Evolutionary conservation across 306 rosid genomes (phyloP).

Genomic region (Pyrus communis): DNA sequence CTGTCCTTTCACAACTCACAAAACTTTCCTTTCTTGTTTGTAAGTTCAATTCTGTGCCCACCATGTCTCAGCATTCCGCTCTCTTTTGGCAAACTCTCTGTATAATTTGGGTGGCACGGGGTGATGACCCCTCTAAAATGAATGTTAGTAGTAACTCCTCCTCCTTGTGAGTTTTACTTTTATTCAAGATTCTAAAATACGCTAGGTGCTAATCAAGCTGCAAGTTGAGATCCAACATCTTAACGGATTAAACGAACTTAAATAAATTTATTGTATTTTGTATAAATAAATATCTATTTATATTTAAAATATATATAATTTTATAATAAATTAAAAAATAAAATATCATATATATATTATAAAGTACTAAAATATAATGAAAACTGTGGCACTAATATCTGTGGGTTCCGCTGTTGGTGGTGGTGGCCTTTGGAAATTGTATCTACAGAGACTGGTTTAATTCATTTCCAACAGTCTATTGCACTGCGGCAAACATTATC

Average conservation of each 20-base stretch:
- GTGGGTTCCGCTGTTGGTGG: not conserved
- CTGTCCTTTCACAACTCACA: not conserved
- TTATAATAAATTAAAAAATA: no score
- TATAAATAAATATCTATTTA: no score
- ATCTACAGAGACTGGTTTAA: not conserved
- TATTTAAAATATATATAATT: no score
- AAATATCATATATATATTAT: no score
- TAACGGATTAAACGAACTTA: accelerated
- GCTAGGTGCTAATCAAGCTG: accelerated
- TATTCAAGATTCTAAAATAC: no score
- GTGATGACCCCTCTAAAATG: not conserved
- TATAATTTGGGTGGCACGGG: not conserved
- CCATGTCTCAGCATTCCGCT: not conserved
- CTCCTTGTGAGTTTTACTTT: not conserved
- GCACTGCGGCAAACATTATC: not conserved
- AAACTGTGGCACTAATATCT: not conserved
- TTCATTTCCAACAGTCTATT: not conserved
- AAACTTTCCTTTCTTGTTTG: not conserved
- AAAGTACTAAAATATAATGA: no score
- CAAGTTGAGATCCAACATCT: accelerated
- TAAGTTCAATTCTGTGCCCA: not conserved
- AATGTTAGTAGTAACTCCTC: not conserved
- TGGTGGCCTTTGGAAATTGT: not conserved
- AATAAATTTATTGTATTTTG: no score
- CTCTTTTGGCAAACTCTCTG: not conserved